Percentiles rank a stretch among this genome's conserved stretches.
phyloP scores from a whole-genome alignment of 1,284 basidiomycete species.

The Trametes polyzona region DNA sequence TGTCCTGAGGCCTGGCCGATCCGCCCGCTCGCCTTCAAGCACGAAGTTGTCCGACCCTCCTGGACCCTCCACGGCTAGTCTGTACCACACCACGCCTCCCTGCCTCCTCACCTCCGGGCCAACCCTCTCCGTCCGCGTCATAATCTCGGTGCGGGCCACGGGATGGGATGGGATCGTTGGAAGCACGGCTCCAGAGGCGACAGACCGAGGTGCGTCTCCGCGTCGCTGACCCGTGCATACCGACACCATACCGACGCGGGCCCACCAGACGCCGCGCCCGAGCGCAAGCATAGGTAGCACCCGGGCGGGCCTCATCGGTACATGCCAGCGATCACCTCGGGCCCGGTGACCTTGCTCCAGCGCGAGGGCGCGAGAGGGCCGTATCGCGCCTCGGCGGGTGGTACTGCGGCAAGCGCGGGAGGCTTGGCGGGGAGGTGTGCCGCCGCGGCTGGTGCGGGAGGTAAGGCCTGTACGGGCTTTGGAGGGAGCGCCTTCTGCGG shows the following conservation, averaged over 20 bases:
- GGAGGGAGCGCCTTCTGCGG: conserved; percentile 24
- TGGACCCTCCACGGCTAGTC: too few relatives aligned
- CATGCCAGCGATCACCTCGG: conserved; percentile 62
- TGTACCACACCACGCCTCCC: neutral
- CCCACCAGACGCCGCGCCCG: too few relatives aligned
- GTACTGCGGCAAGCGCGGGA: conserved; percentile 17
- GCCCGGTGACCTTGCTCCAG: conserved; percentile 77
- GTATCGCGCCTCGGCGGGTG: conserved; percentile 53
- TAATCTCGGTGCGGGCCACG: too few relatives aligned
- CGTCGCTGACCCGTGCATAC: too few relatives aligned
- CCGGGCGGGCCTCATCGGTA: conserved; percentile 50
- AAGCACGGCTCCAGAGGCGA: neutral
- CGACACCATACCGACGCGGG: too few relatives aligned
- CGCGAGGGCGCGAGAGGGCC: conserved; percentile 63
- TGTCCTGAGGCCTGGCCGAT: neutral
- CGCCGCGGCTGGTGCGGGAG: neutral
- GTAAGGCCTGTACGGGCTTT: conserved; percentile 21
- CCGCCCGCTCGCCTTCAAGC: neutral
- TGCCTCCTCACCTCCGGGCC: neutral
- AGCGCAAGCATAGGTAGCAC: neutral
- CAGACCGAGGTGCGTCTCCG: too few relatives aligned
- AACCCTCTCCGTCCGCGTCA: neutral
- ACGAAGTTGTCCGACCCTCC: too few relatives aligned
- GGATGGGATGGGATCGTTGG: too few relatives aligned
- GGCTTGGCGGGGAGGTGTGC: conserved; percentile 26